Evolutionary conservation across 2,329 filamentous ascomycete genomes (phyloP), one percentile per base, ranked within the genome.

Genomic region (Exophiala sideris): DNA sequence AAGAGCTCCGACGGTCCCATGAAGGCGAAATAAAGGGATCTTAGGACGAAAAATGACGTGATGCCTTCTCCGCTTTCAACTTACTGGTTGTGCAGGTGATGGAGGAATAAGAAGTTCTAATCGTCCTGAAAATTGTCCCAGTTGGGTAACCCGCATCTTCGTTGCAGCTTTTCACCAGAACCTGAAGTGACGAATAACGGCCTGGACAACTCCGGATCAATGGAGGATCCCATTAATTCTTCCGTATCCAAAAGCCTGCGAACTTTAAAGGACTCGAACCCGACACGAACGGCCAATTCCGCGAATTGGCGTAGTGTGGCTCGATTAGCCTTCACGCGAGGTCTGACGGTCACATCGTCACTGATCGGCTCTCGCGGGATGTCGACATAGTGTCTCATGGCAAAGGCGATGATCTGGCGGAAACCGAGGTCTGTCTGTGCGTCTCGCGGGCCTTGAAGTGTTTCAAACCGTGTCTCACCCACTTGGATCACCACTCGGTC

Each of bases 251-350:
- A 9, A 45, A 21, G 10, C 8, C 16, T 7, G 11, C 10, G 24
- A 47, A 47, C 18, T 20, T 47, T 16, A 47, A 12, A 12, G 8
- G 45, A 35, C 29, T 47, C 45, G 32, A 47, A 47, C 14, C 45
- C 24, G 11, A 47, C 9, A 16, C 32, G 21, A 8, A 34, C 14
- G 24, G 45, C 45, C 11, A 34, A 18, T 18, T 33, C 9, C 5
- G 45, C 45, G 29, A 47, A 47, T 16, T 47, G 11, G 8, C 9
- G 9, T 6, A 47, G 45, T 16, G 18, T 18, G n/a, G 11, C 9
- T 5, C 5, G 5, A 36, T 34, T 32, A 6, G 45, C 45, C 14
- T 47, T 47, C 24, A 14, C 9, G 10, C 45, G 21, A 29, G 45
- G 45, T 36, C 32, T 33, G 8, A 36, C 24, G 5, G 32, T 33